Percentiles rank a stretch among this genome's conserved stretches.
phyloP scores from a whole-genome alignment of 176 grass and related monocot genomes.

The Miscanthus lutarioriparius region DNA sequence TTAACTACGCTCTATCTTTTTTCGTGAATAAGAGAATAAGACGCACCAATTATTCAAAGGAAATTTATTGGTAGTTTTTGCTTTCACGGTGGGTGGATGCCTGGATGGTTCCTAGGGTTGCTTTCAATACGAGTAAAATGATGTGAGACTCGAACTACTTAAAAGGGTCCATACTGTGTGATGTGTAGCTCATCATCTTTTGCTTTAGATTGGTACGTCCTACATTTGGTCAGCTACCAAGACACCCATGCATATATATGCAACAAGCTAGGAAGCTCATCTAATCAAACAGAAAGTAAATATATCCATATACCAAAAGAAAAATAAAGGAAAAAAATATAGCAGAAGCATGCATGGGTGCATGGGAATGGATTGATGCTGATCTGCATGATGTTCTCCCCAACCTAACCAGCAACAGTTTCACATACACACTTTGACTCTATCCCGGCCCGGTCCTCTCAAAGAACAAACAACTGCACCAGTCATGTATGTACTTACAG shows the following conservation, averaged over 20 bases:
- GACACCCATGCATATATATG: constrained; percentile 32
- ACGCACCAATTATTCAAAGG: constrained; percentile 31
- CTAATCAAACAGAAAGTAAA: constrained; percentile 50
- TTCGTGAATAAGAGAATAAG: constrained; percentile 14
- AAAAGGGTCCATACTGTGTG: constrained; percentile 52
- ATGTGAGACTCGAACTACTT: constrained; percentile 84
- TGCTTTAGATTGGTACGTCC: constrained; percentile 43
- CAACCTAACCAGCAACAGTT: constrained; percentile 36
- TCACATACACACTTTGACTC: background rate
- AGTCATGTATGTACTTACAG: background rate
- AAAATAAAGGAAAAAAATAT: constrained; percentile 5
- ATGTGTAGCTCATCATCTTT: constrained; percentile 60
- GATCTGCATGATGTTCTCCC: constrained; percentile 42
- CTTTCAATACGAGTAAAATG: constrained; percentile 80
- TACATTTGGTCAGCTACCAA: constrained; percentile 57
- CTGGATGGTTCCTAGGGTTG: constrained; percentile 61
- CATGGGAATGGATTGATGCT: constrained; percentile 27
- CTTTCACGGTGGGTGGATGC: constrained; percentile 70
- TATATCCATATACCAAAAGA: constrained; percentile 18
- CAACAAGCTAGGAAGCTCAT: constrained; percentile 40
- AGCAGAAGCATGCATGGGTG: constrained; percentile 32
- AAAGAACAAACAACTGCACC: background rate
- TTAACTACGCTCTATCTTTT: background rate
- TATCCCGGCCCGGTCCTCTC: background rate
- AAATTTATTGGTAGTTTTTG: constrained; percentile 49